phyloP scores from a whole-genome alignment of 768 basidiomycete species.

The Coprinellus aureogranulatus region DNA sequence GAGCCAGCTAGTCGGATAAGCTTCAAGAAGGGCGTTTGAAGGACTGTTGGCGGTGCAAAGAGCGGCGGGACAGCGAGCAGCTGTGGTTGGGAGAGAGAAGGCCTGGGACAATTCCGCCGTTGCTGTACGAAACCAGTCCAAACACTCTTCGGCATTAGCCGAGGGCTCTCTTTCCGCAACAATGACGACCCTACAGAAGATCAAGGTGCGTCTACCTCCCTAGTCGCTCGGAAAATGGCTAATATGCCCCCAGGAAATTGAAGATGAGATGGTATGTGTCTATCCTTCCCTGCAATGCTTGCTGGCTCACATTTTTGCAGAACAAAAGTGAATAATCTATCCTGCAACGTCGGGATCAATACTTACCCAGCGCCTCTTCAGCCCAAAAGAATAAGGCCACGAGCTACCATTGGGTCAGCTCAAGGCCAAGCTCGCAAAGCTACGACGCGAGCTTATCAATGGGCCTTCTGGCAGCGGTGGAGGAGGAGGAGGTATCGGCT shows the following conservation, averaged over 20 bases:
- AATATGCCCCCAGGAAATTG: constrained; percentile 66
- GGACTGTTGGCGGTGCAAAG: constrained; percentile 22
- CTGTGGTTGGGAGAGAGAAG: too few relatives aligned
- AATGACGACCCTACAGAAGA: constrained; percentile 92
- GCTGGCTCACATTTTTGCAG: constrained; percentile 35
- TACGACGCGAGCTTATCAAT: constrained; percentile 88
- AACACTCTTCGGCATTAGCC: constrained; percentile 36
- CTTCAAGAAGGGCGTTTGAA: constrained; percentile 27
- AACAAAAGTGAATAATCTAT: constrained; percentile 65
- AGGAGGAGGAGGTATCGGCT: constrained; percentile 86
- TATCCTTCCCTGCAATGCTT: constrained; percentile 8
- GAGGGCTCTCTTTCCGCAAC: constrained; percentile 36
- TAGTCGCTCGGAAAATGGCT: constrained; percentile 9
- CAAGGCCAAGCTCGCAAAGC: constrained; percentile 97
- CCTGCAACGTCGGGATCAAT: constrained; percentile 2
- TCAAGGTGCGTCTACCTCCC: constrained; percentile 54
- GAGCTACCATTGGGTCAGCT: constrained; percentile 95
- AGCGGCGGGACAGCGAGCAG: constrained; percentile 7
- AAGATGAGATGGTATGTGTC: constrained; percentile 89
- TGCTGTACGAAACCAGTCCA: constrained; percentile 11
- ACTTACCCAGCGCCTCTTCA: constrained; percentile 30
- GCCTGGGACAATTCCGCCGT: not conserved
- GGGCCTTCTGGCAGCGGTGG: constrained; percentile 76
- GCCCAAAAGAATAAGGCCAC: constrained; percentile 96
- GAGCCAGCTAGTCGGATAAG: constrained; percentile 55